phyloP scores from a whole-genome alignment of 805 yeast genomes.

The Nakazawaea ernobii region DNA sequence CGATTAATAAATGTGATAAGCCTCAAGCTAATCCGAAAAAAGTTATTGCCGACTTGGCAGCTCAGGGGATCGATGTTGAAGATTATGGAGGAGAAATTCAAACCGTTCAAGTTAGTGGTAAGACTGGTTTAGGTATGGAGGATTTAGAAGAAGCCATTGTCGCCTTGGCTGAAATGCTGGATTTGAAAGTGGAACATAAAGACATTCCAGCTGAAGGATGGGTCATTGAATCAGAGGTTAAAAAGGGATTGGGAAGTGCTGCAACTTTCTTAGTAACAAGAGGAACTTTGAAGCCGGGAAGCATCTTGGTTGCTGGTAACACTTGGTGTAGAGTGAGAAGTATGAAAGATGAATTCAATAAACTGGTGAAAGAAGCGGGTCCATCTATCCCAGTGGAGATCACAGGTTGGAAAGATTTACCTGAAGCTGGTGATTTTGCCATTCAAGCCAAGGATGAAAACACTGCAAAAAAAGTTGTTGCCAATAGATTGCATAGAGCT shows the following conservation, averaged over 20 bases:
- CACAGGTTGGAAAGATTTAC: slow-evolving; percentile 91
- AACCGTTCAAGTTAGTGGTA: slow-evolving; percentile 80
- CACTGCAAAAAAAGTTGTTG: slow-evolving; percentile 67
- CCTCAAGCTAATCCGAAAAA: slow-evolving; percentile 69
- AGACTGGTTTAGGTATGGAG: slow-evolving; percentile 86
- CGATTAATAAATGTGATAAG: slow-evolving; percentile 87
- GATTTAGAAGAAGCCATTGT: slow-evolving; percentile 84
- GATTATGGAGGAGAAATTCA: slow-evolving; percentile 95
- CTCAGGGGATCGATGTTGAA: slow-evolving; percentile 77
- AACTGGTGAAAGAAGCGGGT: slow-evolving; percentile 54
- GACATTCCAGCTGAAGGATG: slow-evolving; percentile 73
- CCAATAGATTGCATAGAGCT: slow-evolving; percentile 53
- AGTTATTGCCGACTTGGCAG: slow-evolving; percentile 72
- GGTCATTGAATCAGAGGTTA: slow-evolving; percentile 79
- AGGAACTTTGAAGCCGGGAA: slow-evolving; percentile 69
- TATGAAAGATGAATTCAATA: slow-evolving; percentile 70
- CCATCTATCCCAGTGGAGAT: slow-evolving; percentile 91
- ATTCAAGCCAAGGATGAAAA: slow-evolving; percentile 72
- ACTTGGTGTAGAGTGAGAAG: slow-evolving; percentile 81
- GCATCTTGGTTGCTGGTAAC: slow-evolving; percentile 76
- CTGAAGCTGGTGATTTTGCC: slow-evolving; percentile 84
- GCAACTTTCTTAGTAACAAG: slow-evolving; percentile 81
- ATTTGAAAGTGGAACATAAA: slow-evolving; percentile 56
- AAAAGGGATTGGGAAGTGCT: slow-evolving; percentile 75
- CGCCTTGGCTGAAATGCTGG: slow-evolving; percentile 78